Conservation (phyloP, 345 rosid genomes). For the Noccaea caerulescens region DNA sequence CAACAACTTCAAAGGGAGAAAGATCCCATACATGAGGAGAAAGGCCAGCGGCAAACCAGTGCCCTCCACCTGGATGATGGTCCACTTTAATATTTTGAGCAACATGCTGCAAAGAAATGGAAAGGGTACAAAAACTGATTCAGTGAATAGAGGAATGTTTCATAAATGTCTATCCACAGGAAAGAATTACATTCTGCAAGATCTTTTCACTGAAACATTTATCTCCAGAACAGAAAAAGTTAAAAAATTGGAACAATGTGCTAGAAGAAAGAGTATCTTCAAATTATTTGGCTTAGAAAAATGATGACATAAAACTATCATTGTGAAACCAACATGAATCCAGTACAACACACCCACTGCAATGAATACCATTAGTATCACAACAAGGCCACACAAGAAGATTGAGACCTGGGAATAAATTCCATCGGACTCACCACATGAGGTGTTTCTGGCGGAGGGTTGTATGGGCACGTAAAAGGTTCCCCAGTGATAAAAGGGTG, state of each 20-base stretch:
- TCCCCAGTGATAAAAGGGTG: slow-evolving; percentile 99
- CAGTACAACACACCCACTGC: slow-evolving; percentile 18
- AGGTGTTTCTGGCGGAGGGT: slow-evolving; percentile 84
- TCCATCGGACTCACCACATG: slow-evolving; percentile 66
- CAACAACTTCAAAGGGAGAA: slow-evolving; percentile 29
- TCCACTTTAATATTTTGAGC: slow-evolving; percentile 88
- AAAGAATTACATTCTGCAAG: slow-evolving; percentile 21
- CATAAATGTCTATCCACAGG: slow-evolving; percentile 26
- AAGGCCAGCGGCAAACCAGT: slow-evolving; percentile 99
- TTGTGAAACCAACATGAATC: slow-evolving; percentile 4
- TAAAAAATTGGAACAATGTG: slow-evolving; percentile 8
- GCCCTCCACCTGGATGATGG: slow-evolving; percentile 99
- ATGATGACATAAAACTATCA: slow-evolving; percentile 21
- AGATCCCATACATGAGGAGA: slow-evolving; percentile 84
- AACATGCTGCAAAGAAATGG: slow-evolving; percentile 64
- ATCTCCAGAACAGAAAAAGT: slow-evolving; percentile 9
- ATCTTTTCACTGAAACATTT: slow-evolving; percentile 1
- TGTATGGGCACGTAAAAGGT: slow-evolving; percentile 90
- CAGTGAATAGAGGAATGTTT: slow-evolving; percentile 26
- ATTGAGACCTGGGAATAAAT: slow-evolving; percentile 32
- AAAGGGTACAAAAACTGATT: slow-evolving; percentile 22
- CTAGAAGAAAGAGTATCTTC: slow-evolving; percentile 23
- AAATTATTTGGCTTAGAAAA: slow-evolving; percentile 12
- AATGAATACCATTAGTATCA: slow-evolving; percentile 2
- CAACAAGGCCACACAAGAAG: slow-evolving; percentile 23